Evolutionary conservation across 2,329 filamentous ascomycete species (phyloP).

Genomic region (Septoria linicola): DNA sequence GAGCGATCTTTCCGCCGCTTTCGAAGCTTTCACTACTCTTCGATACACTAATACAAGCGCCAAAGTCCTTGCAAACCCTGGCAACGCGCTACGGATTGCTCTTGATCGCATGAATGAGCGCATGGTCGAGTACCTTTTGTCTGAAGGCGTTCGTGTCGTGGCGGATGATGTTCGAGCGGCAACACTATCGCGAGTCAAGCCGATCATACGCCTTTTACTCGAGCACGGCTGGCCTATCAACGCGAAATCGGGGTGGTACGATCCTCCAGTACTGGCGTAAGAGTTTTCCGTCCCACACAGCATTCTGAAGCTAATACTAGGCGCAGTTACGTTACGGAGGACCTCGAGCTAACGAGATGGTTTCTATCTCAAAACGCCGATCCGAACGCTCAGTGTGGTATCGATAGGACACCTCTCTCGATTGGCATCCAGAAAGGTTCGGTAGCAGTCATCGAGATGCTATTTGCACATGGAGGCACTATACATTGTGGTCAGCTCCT

Average conservation of each 20-base stretch:
- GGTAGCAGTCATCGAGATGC: slow-evolving; percentile 16
- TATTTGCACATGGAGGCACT: slow-evolving; percentile 13
- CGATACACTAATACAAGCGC: slow-evolving; percentile 4
- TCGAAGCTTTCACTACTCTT: slow-evolving; percentile 9
- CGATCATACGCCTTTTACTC: slow-evolving; percentile 6
- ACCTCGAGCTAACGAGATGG: slow-evolving; percentile 15
- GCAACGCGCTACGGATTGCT: neutral
- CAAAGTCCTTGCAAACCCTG: neutral
- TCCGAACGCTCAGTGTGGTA: slow-evolving; percentile 20
- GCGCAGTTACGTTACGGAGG: slow-evolving; percentile 4
- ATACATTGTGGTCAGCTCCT: slow-evolving; percentile 18
- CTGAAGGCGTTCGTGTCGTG: slow-evolving; percentile 4
- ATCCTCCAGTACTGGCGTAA: slow-evolving; percentile 11
- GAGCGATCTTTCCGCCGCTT: neutral
- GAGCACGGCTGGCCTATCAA: slow-evolving; percentile 14
- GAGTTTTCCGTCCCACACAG: neutral
- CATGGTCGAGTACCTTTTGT: slow-evolving; percentile 4
- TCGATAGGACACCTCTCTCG: slow-evolving; percentile 21
- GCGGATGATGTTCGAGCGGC: slow-evolving; percentile 5
- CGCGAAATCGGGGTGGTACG: slow-evolving; percentile 9
- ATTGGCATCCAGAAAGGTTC: slow-evolving; percentile 14
- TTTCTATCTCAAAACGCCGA: slow-evolving; percentile 19
- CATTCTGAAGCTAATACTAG: neutral
- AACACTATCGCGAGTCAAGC: neutral
- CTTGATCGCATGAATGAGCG: neutral